These are phyloP conservation scores for Lipomyces orientalis DNA, from an alignment of 805 yeast genomes.

Conservation along the genomic window DNA sequence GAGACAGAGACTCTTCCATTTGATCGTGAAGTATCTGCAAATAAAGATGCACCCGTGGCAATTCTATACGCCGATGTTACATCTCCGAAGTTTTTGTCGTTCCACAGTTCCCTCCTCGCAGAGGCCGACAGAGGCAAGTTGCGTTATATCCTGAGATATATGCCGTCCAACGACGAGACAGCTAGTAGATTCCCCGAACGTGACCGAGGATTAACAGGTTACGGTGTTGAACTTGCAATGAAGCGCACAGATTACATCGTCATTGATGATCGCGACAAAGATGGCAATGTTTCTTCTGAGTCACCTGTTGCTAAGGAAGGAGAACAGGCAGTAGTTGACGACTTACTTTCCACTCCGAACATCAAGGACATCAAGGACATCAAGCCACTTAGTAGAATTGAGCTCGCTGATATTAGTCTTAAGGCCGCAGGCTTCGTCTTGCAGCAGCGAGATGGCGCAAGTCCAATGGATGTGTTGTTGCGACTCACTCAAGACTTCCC, in stretches of 20 bases:
- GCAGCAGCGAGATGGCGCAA: slow-evolving; percentile 31
- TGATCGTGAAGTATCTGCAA: slow-evolving; percentile 69
- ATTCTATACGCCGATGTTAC: slow-evolving; percentile 70
- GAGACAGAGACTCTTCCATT: slow-evolving; percentile 47
- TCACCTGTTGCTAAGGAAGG: background rate
- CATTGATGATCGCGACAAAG: slow-evolving; percentile 61
- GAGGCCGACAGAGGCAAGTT: slow-evolving; percentile 69
- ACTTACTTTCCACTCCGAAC: slow-evolving; percentile 40
- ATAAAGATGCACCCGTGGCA: slow-evolving; percentile 55
- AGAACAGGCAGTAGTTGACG: slow-evolving; percentile 13
- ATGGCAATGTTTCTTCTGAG: background rate
- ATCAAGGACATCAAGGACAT: slow-evolving; percentile 37
- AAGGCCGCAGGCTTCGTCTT: slow-evolving; percentile 48
- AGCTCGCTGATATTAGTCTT: slow-evolving; percentile 42
- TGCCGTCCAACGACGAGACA: slow-evolving; percentile 48
- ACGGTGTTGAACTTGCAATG: slow-evolving; percentile 67
- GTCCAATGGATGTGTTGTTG: slow-evolving; percentile 50
- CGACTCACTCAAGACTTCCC: slow-evolving; percentile 61
- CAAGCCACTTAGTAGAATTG: slow-evolving; percentile 33
- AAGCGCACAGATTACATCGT: slow-evolving; percentile 72
- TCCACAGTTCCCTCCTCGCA: slow-evolving; percentile 63
- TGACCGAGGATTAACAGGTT: slow-evolving; percentile 51
- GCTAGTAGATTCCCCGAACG: slow-evolving; percentile 38
- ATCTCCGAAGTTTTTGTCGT: slow-evolving; percentile 56
- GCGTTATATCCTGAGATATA: slow-evolving; percentile 76